A percentile compares a stretch with the other conserved stretches of the same genome.
These are phyloP conservation scores for Dimocarpus longan DNA, from an alignment of 345 rosid species.

Conservation along the genomic window DNA sequence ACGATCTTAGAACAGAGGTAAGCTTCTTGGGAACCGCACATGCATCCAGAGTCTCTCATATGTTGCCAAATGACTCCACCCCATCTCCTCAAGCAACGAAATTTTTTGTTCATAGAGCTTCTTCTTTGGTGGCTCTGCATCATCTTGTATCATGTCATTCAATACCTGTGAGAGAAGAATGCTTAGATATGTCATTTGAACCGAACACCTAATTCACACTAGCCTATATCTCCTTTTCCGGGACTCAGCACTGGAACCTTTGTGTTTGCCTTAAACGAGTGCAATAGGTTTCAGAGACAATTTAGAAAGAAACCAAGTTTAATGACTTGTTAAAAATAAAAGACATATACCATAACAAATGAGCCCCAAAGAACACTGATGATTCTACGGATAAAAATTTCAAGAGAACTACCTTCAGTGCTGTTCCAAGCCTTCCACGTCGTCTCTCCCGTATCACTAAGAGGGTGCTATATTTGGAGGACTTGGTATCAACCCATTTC, in stretches of 20 bases:
- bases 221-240: too few species aligned
- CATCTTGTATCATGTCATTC: conserved; percentile 76
- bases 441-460: conserved; percentile 75
- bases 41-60: conserved; percentile 90
- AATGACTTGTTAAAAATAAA: neutral
- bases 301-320: neutral
- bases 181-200: neutral
- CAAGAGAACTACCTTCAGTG: conserved; percentile 67
- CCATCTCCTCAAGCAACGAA: conserved; percentile 74
- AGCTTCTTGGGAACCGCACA: conserved; percentile 73
- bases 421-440: conserved; percentile 70
- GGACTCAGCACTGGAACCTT: too few species aligned
- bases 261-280: neutral
- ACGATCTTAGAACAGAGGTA: conserved; percentile 68
- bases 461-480: conserved; percentile 75
- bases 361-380: neutral
- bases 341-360: too few species aligned
- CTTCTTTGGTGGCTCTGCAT: conserved; percentile 74
- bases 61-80: conserved; percentile 70
- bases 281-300: neutral
- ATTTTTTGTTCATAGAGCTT: conserved; percentile 76
- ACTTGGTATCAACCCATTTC: conserved; percentile 90
- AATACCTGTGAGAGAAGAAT: conserved; percentile 50
- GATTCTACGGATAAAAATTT: neutral
- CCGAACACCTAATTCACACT: neutral